Percentiles rank a stretch among this genome's conserved stretches.
phyloP scores from a whole-genome alignment of 2,329 filamentous ascomycete species.

The Mycosphaerella arachidis region DNA sequence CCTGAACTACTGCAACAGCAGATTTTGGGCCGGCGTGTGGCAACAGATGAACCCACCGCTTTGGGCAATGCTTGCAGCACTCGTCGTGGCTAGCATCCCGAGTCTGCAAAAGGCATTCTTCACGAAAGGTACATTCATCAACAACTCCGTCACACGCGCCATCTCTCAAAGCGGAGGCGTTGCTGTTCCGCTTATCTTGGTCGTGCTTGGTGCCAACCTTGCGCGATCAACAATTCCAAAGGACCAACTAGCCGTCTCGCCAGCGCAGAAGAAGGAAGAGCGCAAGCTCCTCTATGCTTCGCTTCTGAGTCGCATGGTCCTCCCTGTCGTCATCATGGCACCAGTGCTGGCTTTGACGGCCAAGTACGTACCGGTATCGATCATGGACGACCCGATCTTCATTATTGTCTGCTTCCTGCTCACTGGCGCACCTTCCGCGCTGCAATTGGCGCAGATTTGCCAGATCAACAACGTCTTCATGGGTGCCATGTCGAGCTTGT shows the following conservation, averaged over 20 bases:
- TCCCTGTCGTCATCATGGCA: conserved; percentile 88
- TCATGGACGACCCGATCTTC: conserved; percentile 96
- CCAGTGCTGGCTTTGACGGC: conserved; percentile 81
- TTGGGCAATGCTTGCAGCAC: conserved; percentile 92
- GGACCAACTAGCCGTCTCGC: conserved; percentile 57
- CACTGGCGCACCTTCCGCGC: conserved; percentile 84
- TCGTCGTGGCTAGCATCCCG: conserved; percentile 85
- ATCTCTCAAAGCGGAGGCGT: conserved; percentile 81
- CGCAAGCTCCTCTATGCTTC: conserved; percentile 80
- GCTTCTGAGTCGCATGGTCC: conserved; percentile 81
- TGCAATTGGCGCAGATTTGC: conserved; percentile 96
- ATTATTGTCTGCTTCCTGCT: conserved; percentile 96
- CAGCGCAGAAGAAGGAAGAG: conserved; percentile 64
- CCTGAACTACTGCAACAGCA: conserved; percentile 39
- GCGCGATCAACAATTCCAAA: conserved; percentile 82
- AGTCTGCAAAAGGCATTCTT: conserved; percentile 81
- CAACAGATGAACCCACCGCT: conserved; percentile 98
- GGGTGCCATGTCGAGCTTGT: conserved; percentile 82
- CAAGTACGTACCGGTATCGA: conserved; percentile 87
- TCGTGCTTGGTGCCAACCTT: conserved; percentile 90
- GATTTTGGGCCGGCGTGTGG: conserved; percentile 66
- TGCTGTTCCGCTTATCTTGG: conserved; percentile 89
- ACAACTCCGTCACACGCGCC: conserved; percentile 87
- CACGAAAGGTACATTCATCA: conserved; percentile 78
- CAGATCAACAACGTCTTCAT: conserved; percentile 97